Evolutionary conservation across 208 protist species (phyloP), one percentile per base, ranked within the genome.

Genomic region (Ichthyophonus hoferi): DNA sequence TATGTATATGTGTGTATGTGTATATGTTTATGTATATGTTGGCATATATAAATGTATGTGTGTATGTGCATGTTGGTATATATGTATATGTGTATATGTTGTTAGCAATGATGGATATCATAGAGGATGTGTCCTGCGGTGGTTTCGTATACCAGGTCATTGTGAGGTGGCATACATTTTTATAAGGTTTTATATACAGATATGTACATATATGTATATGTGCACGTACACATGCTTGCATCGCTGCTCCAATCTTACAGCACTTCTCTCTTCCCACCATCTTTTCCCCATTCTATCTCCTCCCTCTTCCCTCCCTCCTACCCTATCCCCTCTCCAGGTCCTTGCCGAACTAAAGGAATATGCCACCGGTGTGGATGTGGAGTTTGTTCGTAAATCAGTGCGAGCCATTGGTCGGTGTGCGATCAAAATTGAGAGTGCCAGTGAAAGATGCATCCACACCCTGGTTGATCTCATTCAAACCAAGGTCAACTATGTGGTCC

Each of bases 321-420:
- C 14, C 50, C 50, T 67, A 7, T 24, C 50, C 7, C 50, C 50
- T 24, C 50, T 38, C 12, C 79, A 90, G 90, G 93, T 95, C 77
- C 94, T 99, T 0, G 91, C 93, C 12, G 97, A 99, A 93, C 95
- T 98, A 37, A 97, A 97, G 79, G 96, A 98, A 90, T 96, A 99
- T 93, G 96, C 97, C 41, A 96, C 95, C 33, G 97, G 98, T 86
- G 97, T 99, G 37, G 98, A 99, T 91, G 94, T 98, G 2, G 94
- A 98, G 35, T 99, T 99, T 93, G 97, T 99, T 2, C 94, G 98
- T 86, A 97, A 98, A 86, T 96, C 98, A 39, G 97, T 99, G 2
- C 89, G 94, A 31, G 96, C 97, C 1, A 98, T 99, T 76, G 98
- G 98, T 33, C 96, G 96, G 41, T 96, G 98, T 79, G 98, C 98